Base-by-base conservation (phyloP, 225 moss, liverwort and hornwort species). In the Climacium dendroides region DNA sequence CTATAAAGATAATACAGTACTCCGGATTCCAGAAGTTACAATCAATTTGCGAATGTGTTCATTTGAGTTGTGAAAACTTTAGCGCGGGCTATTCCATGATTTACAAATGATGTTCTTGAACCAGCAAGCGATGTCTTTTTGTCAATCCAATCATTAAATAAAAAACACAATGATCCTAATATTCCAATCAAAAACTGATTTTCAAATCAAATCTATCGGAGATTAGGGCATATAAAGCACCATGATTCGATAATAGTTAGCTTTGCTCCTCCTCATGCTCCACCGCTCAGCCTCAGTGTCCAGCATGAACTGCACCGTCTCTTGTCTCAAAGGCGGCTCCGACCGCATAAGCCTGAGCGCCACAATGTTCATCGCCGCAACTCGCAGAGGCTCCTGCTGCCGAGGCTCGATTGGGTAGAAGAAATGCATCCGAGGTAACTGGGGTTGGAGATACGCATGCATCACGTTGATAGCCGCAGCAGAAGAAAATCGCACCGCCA, bases 211-310 rank as follows among this genome's bases (percentile, higher is more conserved):
- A 2, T 35, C 4, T 1, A 41, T 3, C 1, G 10, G 5, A 2
- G 3, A 26, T 4, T 4, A 0, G 7, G 23, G 2, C 0, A 32
- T 28, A 3, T 1, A 3, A 15, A 18, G 9, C 93, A 99, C 99
- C 95, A 95, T 94, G 35, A 99, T 99, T 39, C 99, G 90, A 48
- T 88, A 96, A 58, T 97, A 97, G 47, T 99, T 97, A 0, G 99
- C 99, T 89, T 99, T 99, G 91, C 99, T 99, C n/a, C 97, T 91
- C 24, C 99, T 92, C 99, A 99, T 99, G 52, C 99, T 99, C 99
- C 99, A 99, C 19, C 97, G 92, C 87, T 93, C 95, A 6, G 96
- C 94, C 58, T 96, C 99, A 0, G 97, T 96, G 39, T 97, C 99
- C 26, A 97, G 86, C 95, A 97, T 96, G 25, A 94, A 99, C n/a